A percentile compares a stretch with the other conserved stretches of the same genome.
phyloP scores from a whole-genome alignment of 2,329 filamentous ascomycete species.

The Neonectria neomacrospora region DNA sequence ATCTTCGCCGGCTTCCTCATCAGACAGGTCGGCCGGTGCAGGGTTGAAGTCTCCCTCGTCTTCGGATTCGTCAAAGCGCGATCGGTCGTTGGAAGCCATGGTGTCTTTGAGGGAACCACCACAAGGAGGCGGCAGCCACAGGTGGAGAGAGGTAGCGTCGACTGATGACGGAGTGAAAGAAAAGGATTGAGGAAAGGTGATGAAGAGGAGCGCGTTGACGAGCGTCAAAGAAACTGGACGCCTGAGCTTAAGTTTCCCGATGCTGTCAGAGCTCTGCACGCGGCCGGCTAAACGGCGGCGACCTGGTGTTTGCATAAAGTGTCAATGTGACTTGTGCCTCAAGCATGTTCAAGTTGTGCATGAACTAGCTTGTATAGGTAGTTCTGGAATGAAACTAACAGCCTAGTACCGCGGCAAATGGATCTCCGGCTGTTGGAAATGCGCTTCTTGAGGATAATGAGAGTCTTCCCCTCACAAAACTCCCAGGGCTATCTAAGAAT shows the following conservation, averaged over 20 bases:
- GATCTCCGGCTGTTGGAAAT: neutral
- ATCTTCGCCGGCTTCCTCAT: conserved; percentile 61
- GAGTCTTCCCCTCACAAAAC: neutral
- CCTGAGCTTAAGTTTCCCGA: conserved; percentile 27
- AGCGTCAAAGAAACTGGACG: conserved; percentile 17
- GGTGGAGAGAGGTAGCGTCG: neutral
- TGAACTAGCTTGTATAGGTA: neutral
- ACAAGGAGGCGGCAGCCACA: conserved; percentile 32
- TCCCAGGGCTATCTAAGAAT: neutral
- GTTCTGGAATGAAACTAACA: neutral
- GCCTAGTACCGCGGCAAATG: neutral
- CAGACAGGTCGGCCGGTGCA: conserved; percentile 76
- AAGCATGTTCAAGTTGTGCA: neutral
- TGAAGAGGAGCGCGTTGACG: conserved; percentile 9
- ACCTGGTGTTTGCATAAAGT: conserved; percentile 2
- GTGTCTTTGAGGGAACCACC: conserved; percentile 34
- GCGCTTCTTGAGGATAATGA: neutral
- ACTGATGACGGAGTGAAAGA: conserved; percentile 13
- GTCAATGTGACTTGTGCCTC: neutral
- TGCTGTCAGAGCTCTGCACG: conserved; percentile 26
- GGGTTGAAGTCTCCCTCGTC: conserved; percentile 94
- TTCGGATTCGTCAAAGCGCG: conserved; percentile 70
- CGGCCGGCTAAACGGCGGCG: conserved; percentile 34
- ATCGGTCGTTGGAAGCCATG: conserved; percentile 61
- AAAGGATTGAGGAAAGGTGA: conserved; percentile 11